Evolutionary conservation across 805 yeast species (phyloP), one percentile per base, ranked within the genome.

Genomic region (Candida nonsorbophila): DNA sequence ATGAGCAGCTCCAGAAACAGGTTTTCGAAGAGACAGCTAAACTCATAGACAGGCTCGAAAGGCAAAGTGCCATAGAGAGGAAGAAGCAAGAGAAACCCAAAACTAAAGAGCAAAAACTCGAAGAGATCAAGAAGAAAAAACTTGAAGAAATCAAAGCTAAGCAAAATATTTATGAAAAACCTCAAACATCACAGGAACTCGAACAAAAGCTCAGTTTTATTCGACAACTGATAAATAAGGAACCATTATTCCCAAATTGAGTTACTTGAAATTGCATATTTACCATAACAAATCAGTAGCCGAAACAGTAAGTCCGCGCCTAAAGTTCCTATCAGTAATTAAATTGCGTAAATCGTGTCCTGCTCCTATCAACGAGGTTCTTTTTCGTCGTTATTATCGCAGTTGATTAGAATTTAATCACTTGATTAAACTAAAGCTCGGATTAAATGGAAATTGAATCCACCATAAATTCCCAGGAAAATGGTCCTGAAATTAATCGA

Each of bases 41-140:
- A 32, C 49, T 69, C 20, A 76, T 90, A 23, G 72, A 60, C 4
- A 55, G 51, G 7, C 51, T 83, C 15, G 97, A 90, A 51, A 83
- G 74, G 53, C 67, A 65, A 34, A 72, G 85, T 22, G 95, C 94
- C 0, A 56, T 74, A 3, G 79, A 72, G 45, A 61, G 92, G 28
- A 82, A 79, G 45, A 42, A 41, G 21, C 40, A 43, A 24, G 43
- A 47, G 36, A 41, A 44, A 22, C 34, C 37, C 27, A 37, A 41
- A 28, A 35, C 44, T 14, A 37, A 33, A 18, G 46, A 41, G 11
- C 45, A 44, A 25, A 47, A 40, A 30, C 22, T 41, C 12, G 33
- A 36, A 20, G 41, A 41, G 27, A 37, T 40, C 15, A 40, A 44
- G 26, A 43, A 44, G 26, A 33, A 34, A 21, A 37, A 38, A 10